A percentile compares a stretch with the other conserved stretches of the same genome.
These are phyloP conservation scores for Colletotrichum zoysiae DNA, from an alignment of 2,329 filamentous ascomycete species.

Conservation along the genomic window DNA sequence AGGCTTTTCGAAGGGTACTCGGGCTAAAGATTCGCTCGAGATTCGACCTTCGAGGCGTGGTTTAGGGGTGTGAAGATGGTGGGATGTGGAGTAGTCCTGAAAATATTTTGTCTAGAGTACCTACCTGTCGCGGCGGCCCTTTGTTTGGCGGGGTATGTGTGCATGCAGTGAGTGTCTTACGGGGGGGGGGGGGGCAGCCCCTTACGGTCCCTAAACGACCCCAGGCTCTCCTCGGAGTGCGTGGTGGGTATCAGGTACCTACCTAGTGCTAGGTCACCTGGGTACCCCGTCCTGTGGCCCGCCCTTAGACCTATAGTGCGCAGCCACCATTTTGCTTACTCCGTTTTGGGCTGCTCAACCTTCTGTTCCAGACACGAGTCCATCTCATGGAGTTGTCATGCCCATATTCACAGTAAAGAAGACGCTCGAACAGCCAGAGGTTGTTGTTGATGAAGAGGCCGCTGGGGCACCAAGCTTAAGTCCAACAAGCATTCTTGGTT, in stretches of 20 bases:
- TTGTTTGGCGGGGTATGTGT: constrained; percentile 35
- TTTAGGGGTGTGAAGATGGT: constrained; percentile 39
- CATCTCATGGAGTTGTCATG: too few relatives aligned
- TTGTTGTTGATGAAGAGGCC: not conserved
- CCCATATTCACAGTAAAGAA: not conserved
- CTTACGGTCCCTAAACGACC: constrained; percentile 1
- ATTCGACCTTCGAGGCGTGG: constrained; percentile 35
- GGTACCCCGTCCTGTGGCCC: not conserved
- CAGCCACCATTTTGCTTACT: not conserved
- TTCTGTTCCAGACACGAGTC: not conserved
- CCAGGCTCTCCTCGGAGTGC: not conserved
- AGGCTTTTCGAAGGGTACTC: constrained; percentile 33
- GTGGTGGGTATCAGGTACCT: constrained; percentile 26
- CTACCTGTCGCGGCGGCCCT: constrained; percentile 13
- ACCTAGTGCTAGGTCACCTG: not conserved
- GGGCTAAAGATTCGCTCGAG: constrained; percentile 35
- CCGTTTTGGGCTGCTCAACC: too few relatives aligned
- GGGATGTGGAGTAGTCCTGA: constrained; percentile 39
- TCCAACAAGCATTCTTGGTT: not conserved
- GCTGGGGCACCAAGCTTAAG: not conserved
- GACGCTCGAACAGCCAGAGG: not conserved
- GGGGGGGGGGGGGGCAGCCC: constrained; percentile 17
- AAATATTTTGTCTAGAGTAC: constrained; percentile 40
- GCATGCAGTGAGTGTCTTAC: constrained; percentile 24
- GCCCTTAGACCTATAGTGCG: too few relatives aligned